These are phyloP conservation scores for Citrus cavaleriei DNA, from an alignment of 345 rosid genomes.

Conservation along the genomic window DNA sequence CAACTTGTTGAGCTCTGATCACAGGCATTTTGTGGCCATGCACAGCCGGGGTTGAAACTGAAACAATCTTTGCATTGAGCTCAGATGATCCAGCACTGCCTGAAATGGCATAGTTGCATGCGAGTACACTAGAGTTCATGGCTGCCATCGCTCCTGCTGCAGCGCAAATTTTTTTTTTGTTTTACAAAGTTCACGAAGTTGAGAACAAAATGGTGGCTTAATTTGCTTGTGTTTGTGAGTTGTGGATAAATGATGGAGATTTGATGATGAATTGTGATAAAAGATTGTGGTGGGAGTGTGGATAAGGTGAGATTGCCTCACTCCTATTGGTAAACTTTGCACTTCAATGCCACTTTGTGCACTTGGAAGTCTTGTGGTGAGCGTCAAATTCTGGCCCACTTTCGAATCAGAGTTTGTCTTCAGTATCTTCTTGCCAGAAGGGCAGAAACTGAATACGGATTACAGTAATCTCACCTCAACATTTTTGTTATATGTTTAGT, in stretches of 20 bases:
- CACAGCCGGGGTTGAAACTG: constrained; percentile 33
- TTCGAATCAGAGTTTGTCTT: constrained; percentile 17
- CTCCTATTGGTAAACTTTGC: constrained; percentile 56
- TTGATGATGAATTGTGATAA: constrained; percentile 27
- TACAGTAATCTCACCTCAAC: not conserved
- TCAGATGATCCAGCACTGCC: constrained; percentile 58
- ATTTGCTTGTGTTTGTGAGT: constrained; percentile 18
- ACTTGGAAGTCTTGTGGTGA: constrained; percentile 18
- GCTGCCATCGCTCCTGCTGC: constrained; percentile 48
- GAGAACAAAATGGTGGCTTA: not conserved
- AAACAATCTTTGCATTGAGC: constrained; percentile 53
- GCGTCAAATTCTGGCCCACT: constrained; percentile 35
- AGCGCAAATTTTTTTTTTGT: not conserved
- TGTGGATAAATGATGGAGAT: constrained; percentile 32
- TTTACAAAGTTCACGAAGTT: not conserved
- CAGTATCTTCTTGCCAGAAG: not conserved
- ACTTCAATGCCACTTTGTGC: not conserved
- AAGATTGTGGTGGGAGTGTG: constrained; percentile 77
- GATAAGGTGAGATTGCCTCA: constrained; percentile 96
- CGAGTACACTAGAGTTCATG: constrained; percentile 79
- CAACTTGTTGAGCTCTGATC: constrained; percentile 10
- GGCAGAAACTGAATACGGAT: not conserved
- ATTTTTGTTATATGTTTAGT: not conserved
- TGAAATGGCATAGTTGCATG: constrained; percentile 73
- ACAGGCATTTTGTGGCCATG: constrained; percentile 41